Percentiles rank a stretch among this genome's conserved stretches.
Conservation (phyloP, 202 grass and related monocot species). For the Panicum virgatum region DNA sequence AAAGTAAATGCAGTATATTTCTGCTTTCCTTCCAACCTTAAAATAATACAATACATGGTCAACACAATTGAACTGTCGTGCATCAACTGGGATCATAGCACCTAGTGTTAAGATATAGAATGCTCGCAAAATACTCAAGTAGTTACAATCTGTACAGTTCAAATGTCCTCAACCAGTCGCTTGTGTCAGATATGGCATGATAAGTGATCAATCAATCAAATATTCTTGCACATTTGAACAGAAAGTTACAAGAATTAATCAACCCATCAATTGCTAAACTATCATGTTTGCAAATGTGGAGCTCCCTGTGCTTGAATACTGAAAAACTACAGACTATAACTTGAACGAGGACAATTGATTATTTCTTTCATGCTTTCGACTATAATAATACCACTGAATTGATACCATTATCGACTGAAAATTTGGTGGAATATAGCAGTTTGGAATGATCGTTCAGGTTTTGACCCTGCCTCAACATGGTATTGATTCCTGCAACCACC, state of each 20-base stretch:
- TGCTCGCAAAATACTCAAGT: not conserved
- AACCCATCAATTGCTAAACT: conserved; percentile 31
- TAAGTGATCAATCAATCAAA: conserved; percentile 20
- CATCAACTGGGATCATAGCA: not conserved
- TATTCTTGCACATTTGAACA: conserved; percentile 19
- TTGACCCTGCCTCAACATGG: conserved; percentile 47
- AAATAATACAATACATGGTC: not conserved
- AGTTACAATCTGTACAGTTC: conserved; percentile 20
- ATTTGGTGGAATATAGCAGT: conserved; percentile 34
- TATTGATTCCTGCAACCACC: conserved; percentile 44
- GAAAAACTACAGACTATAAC: conserved; percentile 21
- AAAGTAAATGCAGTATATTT: not conserved
- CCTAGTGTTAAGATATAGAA: conserved; percentile 19
- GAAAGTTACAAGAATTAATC: conserved; percentile 42
- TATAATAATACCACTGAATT: conserved; percentile 44
- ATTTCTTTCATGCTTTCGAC: conserved; percentile 39
- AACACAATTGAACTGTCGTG: conserved; percentile 3
- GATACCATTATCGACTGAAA: conserved; percentile 38
- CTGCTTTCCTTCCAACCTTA: conserved; percentile 3
- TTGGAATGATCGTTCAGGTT: conserved; percentile 40
- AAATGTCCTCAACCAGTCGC: not conserved
- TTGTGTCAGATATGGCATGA: conserved; percentile 32
- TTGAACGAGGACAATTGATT: not conserved
- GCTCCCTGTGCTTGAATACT: conserved; percentile 3
- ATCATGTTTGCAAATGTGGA: conserved; percentile 30